phyloP scores from a whole-genome alignment of 2,329 filamentous ascomycete genomes.

The Fusarium foetens region DNA sequence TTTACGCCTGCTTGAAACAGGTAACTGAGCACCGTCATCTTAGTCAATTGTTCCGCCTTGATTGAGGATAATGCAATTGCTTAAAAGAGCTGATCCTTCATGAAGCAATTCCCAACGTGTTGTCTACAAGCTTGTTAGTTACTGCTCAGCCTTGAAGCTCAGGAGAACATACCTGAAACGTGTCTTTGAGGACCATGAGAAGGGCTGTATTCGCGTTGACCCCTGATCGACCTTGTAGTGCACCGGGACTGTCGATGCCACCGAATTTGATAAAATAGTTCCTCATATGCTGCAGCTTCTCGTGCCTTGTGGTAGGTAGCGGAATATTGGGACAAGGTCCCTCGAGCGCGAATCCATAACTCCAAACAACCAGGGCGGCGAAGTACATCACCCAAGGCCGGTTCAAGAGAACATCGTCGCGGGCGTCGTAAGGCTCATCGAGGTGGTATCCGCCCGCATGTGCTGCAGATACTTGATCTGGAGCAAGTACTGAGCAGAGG shows the following conservation, averaged over 20 bases:
- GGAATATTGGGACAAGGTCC: constrained; percentile 71
- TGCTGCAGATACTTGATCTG: constrained; percentile 53
- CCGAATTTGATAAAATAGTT: constrained; percentile 79
- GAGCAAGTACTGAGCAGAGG: constrained; percentile 82
- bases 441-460: constrained; percentile 54
- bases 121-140: constrained; percentile 53
- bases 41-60: constrained; percentile 45
- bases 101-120: constrained; percentile 92
- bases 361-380: constrained; percentile 91
- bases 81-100: constrained; percentile 83
- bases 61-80: constrained; percentile 75
- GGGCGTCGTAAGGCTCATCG: constrained; percentile 75
- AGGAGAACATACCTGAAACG: constrained; percentile 63
- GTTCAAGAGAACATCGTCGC: constrained; percentile 90
- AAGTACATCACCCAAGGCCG: constrained; percentile 97
- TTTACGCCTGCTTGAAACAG: neutral
- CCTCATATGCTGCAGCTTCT: constrained; percentile 81
- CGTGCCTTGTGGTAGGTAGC: constrained; percentile 67
- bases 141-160: neutral
- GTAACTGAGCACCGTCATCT: neutral
- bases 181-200: constrained; percentile 81
- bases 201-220: constrained; percentile 86
- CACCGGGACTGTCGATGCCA: constrained; percentile 77
- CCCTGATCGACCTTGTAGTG: constrained; percentile 76
- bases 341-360: constrained; percentile 90